Base-by-base conservation (phyloP, 2,329 filamentous ascomycete species). In the Cladophialophora exuberans region DNA sequence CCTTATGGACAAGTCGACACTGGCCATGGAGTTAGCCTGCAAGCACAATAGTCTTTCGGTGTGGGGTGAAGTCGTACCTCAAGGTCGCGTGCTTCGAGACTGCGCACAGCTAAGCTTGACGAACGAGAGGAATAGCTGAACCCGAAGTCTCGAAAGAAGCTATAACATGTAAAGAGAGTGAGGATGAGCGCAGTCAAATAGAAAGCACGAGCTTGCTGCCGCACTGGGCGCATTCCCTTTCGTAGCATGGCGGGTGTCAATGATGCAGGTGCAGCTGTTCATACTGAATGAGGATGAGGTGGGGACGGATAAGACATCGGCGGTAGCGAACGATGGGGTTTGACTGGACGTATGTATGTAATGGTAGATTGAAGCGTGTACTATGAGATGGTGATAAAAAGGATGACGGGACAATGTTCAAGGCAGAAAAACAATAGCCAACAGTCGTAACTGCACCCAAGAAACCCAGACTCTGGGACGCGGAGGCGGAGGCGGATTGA, bases 1-100 rank as follows among this genome's bases (percentile, higher is more conserved):
- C 87, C 43, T 82, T 74, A 71, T 94, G 90, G 52, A 99, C 90
- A 28, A 89, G 76, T 56, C 86, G 86, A 69, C 94, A 99, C 76
- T 92, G 59, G 17, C 26, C 6, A 26, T 20, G 35, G 18, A 18
- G 51, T 57, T 52, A 59, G 59, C 30, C 45, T 17, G 39, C 39
- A 25, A 30, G 22, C 44, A 23, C 31, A 22, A 18, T 20, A 48
- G 17, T 6, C 22, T 31, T 44, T 31, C 39, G 13, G 9, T 23
- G 28, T 20, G 36, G 53, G 31, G 20, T 23, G 11, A 25, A 39
- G 46, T 42, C 50, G 38, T 31, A 59, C 61, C 57, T 62, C 61
- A 15, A 61, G 36, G 38, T 63, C 57, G 42, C 54, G 58, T 26
- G 47, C 36, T 25, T 59, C 38, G 38, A 59, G 49, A 26, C 56